Evolutionary conservation across 2,329 filamentous ascomycete species (phyloP), one percentile per base, ranked within the genome.

Genomic region (Zasmidium angulare): DNA sequence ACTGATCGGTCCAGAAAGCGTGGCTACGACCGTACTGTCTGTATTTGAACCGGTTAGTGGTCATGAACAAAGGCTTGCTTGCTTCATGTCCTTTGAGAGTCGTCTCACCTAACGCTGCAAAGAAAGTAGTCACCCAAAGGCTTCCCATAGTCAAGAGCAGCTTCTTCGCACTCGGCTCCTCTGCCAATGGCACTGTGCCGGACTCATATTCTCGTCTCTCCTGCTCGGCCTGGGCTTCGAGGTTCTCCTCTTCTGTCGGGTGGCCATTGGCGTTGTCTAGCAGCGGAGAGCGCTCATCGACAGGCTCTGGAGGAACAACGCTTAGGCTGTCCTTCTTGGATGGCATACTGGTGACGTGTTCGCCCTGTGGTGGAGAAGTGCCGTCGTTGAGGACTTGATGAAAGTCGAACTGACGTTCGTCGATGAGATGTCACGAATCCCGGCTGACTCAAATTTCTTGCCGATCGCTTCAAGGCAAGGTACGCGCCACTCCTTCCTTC

Each of bases 11-110:
- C 85, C 89, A 0, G 90, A 88, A 1, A 96, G 82, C 0, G 92
- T 96, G 9, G 92, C 91, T 66, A 96, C 90, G 63, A 96, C 88
- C 50, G 90, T 95, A 1, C 84, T 85, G 75, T 96, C 91, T 50
- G 22, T 43, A 26, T 4, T 4, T 23, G n/a, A 19, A 2, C 3
- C 21, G 14, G 21, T 78, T 43, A 17, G n/a, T 26, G 22, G 24
- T 55, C 26, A 19, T 43, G 31, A 46, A 21, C 51, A 53, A n/a
- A 29, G 2, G 40, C 20, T 50, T 55, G 19, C 50, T 19, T 50
- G 7, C 6, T 43, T 3, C 4, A 14, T 43, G 36, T 19, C 11
- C n/a, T 17, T 43, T 43, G 6, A 43, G 6, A 6, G 26, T 11
- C n/a, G n/a, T 46, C 59, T 19, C 65, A 81, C 79, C 81, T n/a